Evolutionary conservation across 1,284 basidiomycete species (phyloP).

Genomic region (Ceratorhiza oryzae-sativae): DNA sequence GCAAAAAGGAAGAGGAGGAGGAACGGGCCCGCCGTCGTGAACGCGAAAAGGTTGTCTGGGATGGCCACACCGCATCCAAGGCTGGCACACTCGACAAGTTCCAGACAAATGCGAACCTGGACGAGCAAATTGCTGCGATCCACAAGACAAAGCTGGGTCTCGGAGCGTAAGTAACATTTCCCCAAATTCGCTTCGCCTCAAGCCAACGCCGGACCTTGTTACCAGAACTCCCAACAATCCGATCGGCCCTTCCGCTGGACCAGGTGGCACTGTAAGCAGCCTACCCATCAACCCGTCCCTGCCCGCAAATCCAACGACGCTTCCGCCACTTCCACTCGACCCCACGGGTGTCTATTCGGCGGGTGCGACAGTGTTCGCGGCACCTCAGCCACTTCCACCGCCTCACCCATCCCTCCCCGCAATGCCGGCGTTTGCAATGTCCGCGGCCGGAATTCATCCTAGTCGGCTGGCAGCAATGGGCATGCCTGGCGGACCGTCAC

Average conservation of each 20-base stretch:
- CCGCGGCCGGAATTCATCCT: slow-evolving; percentile 49
- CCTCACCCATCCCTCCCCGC: slow-evolving; percentile 70
- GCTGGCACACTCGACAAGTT: slow-evolving; percentile 87
- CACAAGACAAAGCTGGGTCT: slow-evolving; percentile 84
- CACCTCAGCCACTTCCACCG: slow-evolving; percentile 58
- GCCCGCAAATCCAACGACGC: slow-evolving; percentile 37
- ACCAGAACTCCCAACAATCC: slow-evolving; percentile 70
- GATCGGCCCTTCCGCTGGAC: slow-evolving; percentile 77
- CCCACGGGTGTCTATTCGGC: slow-evolving; percentile 35
- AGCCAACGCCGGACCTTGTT: slow-evolving; percentile 42
- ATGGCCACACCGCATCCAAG: slow-evolving; percentile 92
- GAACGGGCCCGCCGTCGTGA: slow-evolving; percentile 79
- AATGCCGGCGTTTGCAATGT: slow-evolving; percentile 58
- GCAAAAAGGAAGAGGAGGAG: slow-evolving; percentile 85
- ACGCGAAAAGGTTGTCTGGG: slow-evolving; percentile 93
- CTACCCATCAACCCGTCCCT: slow-evolving; percentile 38
- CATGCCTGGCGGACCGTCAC: slow-evolving; percentile 45
- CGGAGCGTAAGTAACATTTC: slow-evolving; percentile 65
- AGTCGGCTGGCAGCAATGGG: slow-evolving; percentile 56
- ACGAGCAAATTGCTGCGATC: slow-evolving; percentile 94
- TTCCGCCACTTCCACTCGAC: slow-evolving; percentile 60
- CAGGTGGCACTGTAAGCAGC: slow-evolving; percentile 46
- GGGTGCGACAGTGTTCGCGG: slow-evolving; percentile 36
- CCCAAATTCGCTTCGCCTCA: slow-evolving; percentile 30
- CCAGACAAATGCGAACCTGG: slow-evolving; percentile 88